Conservation (phyloP, 169 alveolate genomes). For the Besnoitia besnoiti region DNA sequence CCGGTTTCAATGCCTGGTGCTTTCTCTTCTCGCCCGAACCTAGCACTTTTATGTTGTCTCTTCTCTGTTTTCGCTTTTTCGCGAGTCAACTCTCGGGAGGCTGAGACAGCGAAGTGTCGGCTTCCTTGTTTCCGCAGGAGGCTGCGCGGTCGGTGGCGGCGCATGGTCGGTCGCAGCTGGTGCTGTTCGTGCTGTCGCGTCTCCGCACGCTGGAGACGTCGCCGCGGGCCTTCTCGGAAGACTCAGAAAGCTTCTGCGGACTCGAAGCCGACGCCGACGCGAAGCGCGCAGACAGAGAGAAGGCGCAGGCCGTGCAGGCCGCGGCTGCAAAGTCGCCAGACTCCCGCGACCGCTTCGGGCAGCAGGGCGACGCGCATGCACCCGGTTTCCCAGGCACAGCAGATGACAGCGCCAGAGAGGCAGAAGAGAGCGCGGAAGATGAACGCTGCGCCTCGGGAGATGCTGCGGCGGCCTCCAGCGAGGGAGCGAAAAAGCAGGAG, state of each 20-base stretch:
- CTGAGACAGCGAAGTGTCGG: not conserved
- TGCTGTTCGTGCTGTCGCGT: constrained; percentile 41
- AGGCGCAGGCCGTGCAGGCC: not conserved
- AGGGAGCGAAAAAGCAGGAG: too few relatives aligned
- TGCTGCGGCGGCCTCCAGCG: too few relatives aligned
- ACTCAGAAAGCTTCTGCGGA: too few relatives aligned
- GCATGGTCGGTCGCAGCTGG: not conserved
- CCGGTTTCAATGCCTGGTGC: not conserved
- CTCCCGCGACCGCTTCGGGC: too few relatives aligned
- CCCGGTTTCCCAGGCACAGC: too few relatives aligned
- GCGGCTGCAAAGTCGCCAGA: not conserved
- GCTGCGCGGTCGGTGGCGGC: not conserved
- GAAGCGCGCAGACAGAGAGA: not conserved
- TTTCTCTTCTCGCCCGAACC: not conserved
- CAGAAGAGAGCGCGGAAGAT: too few relatives aligned
- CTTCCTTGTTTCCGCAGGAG: not conserved
- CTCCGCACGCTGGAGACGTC: constrained; percentile 8
- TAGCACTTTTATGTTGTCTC: not conserved
- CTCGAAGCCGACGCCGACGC: not conserved
- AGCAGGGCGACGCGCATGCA: not conserved
- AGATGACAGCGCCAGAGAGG: too few relatives aligned
- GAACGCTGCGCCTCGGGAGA: too few relatives aligned
- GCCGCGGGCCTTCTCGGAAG: not conserved
- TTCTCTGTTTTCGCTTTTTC: not conserved
- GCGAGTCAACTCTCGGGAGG: not conserved